Base-by-base conservation (phyloP, 257 asterid genomes). In the Petrea volubilis region DNA sequence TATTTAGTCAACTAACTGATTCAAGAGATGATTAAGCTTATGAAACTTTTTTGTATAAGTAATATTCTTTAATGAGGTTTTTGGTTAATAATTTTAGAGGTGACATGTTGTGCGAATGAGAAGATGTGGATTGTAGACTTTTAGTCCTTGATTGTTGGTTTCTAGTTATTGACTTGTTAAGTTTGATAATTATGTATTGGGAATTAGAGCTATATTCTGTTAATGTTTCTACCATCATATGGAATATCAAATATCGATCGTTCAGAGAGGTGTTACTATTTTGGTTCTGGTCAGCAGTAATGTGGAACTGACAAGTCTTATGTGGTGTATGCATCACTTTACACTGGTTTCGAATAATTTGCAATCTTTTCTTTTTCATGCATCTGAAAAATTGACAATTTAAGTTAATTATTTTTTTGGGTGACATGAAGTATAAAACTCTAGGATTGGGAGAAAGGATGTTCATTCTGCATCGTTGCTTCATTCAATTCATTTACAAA, bases 401-500 rank as follows among this genome's bases (percentile, higher is more conserved):
- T 66, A 12, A 2, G 43, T n/a, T 20, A 49, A 47, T n/a, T n/a
- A 29, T n/a, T 0, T 66, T 29, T 7, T 38, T 64, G 7, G 3
- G 8, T 47, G 0, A 25, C 70, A n/a, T 64, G 40, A 56, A 46
- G 47, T 12, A 6, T 44, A 40, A 8, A 15, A 51, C 33, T 20
- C 33, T 15, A 28, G 47, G 0, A 14, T 15, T 23, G 56, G 53
- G 38, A 13, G 17, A 46, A 65, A 5, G 4, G 27, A 70, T n/a
- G 12, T 43, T 63, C 44, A 72, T 17, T 24, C 49, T 50, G 24
- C 64, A n/a, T 59, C 64, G 38, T 29, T 3, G 11, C 73, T 52
- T 24, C 20, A 17, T 27, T 51, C 60, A 23, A 25, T 57, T 11
- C n/a, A 13, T 9, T 23, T n/a, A 10, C 5, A 55, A 36, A 21